Conservation (phyloP, 495 filamentous ascomycete species). For the Xanthoparmelia taractica region DNA sequence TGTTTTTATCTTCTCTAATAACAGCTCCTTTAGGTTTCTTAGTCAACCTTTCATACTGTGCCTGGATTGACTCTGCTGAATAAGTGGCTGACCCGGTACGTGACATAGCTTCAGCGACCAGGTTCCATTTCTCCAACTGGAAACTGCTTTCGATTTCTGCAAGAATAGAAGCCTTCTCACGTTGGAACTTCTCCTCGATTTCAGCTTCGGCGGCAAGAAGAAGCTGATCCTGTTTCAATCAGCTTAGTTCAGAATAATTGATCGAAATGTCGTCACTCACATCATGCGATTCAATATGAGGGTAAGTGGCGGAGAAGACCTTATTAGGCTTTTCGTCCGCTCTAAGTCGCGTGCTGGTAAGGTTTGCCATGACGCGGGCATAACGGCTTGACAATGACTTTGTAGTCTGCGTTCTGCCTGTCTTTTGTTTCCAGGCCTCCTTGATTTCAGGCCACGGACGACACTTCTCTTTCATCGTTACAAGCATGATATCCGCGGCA, state of each 20-base stretch:
- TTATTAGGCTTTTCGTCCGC: not conserved
- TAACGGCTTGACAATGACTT: not conserved
- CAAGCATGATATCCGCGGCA: not conserved
- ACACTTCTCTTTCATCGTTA: not conserved
- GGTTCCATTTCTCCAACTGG: conserved; percentile 7
- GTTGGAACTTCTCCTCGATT: not conserved
- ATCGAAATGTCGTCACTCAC: not conserved
- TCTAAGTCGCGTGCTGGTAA: not conserved
- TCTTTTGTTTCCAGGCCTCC: not conserved
- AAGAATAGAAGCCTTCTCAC: conserved; percentile 2
- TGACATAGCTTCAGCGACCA: conserved; percentile 12
- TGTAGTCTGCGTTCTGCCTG: not conserved
- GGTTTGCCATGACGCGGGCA: not conserved
- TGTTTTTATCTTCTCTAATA: not conserved
- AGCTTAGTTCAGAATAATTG: not conserved
- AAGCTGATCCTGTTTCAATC: not conserved
- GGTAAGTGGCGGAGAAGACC: not conserved
- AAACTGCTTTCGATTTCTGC: conserved; percentile 11
- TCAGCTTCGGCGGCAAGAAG: not conserved
- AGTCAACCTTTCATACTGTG: not conserved
- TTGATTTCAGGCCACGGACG: not conserved
- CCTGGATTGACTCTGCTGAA: not conserved
- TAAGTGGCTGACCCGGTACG: conserved; percentile 6
- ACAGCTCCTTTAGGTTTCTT: not conserved
- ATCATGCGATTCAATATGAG: not conserved